Base-by-base conservation (phyloP, 2,329 filamentous ascomycete genomes). In the Colletotrichum siamense region DNA sequence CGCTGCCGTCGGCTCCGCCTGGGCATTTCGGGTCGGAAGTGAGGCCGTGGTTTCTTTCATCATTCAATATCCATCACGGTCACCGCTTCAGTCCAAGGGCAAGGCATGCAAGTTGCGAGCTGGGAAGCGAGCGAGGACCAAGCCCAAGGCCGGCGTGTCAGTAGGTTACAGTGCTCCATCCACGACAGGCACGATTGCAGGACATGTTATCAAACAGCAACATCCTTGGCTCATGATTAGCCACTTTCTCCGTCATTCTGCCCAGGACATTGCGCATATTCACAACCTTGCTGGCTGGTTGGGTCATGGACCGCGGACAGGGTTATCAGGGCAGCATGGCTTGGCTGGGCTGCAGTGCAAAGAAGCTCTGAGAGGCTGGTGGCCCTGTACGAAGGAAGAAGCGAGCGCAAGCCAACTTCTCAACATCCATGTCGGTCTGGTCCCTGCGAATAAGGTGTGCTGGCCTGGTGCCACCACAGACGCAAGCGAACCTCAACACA, bases 401-500 rank as follows among this genome's bases (percentile, higher is more conserved):
- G 24, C 26, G 22, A 28, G 22, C 24, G 22, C 28, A 28, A 28
- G n/a, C 26, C 26, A 28, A 18, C 49, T 34, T n/a, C 49, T 59
- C 72, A 57, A 30, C 34, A 59, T 36, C 32, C 59, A 61, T 52
- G 72, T 59, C 49, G 34, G 22, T 30, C 22, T 44, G 24, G 18
- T 26, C 59, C 44, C 44, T 57, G 32, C 44, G 34, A 36, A 18
- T 49, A 3, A 69, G 16, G 22, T 34, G 52, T 69, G 52, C 66
- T 70, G 22, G 32, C 44, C 28, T 74, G 69, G 63, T 64, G 63
- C 62, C 69, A 73, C 73, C 55, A 64, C 55, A 68, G 63, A 73
- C 69, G 55, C 73, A 75, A 66, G 73, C 73, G 49, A 44, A 18
- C 68, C 34, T 49, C 32, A 22, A 22, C 34, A 26, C 30, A 61